Evolutionary conservation across 2,329 filamentous ascomycete species (phyloP).

Genomic region (Sordariomycetes sp.): DNA sequence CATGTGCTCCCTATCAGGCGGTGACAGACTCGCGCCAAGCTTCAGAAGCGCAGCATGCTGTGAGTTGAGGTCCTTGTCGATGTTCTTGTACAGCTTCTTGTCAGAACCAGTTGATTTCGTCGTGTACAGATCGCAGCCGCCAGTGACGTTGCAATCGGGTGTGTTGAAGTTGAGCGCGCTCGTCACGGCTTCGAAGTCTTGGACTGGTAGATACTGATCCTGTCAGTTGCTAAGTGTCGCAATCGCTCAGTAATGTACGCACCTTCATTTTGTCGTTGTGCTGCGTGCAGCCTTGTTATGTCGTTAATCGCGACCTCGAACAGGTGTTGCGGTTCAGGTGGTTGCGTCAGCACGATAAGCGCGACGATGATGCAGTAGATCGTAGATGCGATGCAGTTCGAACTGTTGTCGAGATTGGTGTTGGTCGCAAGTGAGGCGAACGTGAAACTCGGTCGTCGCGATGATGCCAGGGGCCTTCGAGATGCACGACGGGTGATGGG

Average conservation of each 20-base stretch:
- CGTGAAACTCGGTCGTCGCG: too few relatives aligned
- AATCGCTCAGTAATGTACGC: background rate
- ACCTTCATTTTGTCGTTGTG: constrained; percentile 5
- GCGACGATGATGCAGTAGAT: too few relatives aligned
- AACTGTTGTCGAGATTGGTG: too few relatives aligned
- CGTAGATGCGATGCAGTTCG: too few relatives aligned
- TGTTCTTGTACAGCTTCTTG: constrained; percentile 95
- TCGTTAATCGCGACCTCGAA: too few relatives aligned
- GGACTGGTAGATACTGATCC: constrained; percentile 78
- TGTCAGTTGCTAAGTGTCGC: background rate
- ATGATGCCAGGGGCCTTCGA: too few relatives aligned
- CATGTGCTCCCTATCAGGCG: constrained; percentile 66
- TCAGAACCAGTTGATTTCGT: constrained; percentile 92
- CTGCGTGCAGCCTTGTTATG: too few relatives aligned
- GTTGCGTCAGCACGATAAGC: too few relatives aligned
- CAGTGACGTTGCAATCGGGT: constrained; percentile 81
- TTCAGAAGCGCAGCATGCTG: constrained; percentile 85
- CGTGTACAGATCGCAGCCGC: constrained; percentile 93
- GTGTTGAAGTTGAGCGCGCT: constrained; percentile 94
- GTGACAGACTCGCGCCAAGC: constrained; percentile 78
- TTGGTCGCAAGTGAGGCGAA: too few relatives aligned
- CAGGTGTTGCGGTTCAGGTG: too few relatives aligned
- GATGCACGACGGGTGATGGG: too few relatives aligned
- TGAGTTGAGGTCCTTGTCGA: constrained; percentile 82
- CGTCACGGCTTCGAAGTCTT: constrained; percentile 85